Evolutionary conservation across 2,329 filamentous ascomycete species (phyloP), one percentile per base, ranked within the genome.

Genomic region (Scedosporium apiospermum): DNA sequence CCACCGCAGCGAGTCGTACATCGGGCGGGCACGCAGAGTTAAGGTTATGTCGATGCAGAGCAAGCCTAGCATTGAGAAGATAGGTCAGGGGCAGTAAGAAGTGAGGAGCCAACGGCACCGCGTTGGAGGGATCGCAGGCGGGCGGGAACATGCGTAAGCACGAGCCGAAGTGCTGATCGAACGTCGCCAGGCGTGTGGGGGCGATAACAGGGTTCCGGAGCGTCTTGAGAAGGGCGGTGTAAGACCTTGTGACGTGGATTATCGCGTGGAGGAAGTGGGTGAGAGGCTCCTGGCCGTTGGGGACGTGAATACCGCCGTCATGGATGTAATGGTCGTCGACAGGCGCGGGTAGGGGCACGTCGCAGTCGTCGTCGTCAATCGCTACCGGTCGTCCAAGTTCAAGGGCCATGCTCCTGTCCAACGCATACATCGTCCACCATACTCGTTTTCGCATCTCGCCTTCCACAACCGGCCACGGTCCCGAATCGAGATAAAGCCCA

Each of bases 361-460:
- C 91, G 77, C 91, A 96, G 73, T 98, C 93, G 38, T 85, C 82
- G 68, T 98, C 93, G 70, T 93, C 83, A 70, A 98, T 96, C 66
- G 93, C 76, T 63, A 90, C 84, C 0, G 93, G 91, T 60, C 89
- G 86, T 7, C 91, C 90, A 41, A 92, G 80, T 71, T 96, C 93
- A 12, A 96, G 78, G 0, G 91, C 87, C 59, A 96, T 77, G 27
- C 90, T 82, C 65, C 92, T 86, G 75, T 99, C 95, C 77, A 93
- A 86, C 55, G 91, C 85, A 74, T 98, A 98, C 63, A 96, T 85
- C 14, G 90, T 86, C 92, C 95, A 99, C 93, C 93, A 99, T 2
- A 95, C 85, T 62, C 93, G 83, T 65, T 90, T 86, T 62, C 93
- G 86, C 85, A 93, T 92, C 74, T 98, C 93, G 10, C 84, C 84